These are phyloP conservation scores for Phanerochaete carnosa DNA, from an alignment of 768 basidiomycete genomes.

Conservation along the genomic window DNA sequence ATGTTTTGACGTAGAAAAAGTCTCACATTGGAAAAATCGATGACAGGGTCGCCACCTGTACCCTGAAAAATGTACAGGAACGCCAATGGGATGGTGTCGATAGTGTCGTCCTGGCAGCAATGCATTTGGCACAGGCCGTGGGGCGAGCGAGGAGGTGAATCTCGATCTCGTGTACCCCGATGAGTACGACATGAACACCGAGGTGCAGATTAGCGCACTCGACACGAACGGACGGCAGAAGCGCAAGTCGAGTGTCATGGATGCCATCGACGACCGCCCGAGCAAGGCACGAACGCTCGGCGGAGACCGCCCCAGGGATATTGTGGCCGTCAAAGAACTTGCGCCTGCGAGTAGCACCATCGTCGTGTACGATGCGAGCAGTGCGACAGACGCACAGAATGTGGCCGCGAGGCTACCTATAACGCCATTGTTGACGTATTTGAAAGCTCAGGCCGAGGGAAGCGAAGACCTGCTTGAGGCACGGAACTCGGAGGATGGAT, in stretches of 20 bases:
- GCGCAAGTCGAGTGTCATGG: conserved; percentile 45
- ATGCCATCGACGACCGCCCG: conserved; percentile 35
- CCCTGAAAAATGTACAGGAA: conserved; percentile 61
- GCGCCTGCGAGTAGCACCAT: conserved; percentile 12
- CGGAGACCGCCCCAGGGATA: conserved; percentile 55
- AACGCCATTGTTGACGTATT: conserved; percentile 37
- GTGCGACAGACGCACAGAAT: conserved; percentile 8
- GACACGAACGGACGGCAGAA: conserved; percentile 39
- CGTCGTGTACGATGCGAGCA: conserved; percentile 10
- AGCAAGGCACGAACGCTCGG: conserved; percentile 58
- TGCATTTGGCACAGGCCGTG: not conserved
- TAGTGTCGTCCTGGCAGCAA: conserved; percentile 50
- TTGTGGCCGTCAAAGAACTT: conserved; percentile 55
- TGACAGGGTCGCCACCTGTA: conserved; percentile 52
- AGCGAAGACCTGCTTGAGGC: conserved; percentile 71
- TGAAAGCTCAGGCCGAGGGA: conserved; percentile 56
- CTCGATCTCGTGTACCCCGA: conserved; percentile 6
- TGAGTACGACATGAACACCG: conserved; percentile 44
- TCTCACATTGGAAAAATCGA: conserved; percentile 58
- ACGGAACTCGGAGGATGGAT: conserved; percentile 67
- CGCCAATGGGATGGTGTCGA: conserved; percentile 59
- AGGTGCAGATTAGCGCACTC: conserved; percentile 43
- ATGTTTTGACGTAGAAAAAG: not conserved
- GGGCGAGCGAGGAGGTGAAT: not conserved
- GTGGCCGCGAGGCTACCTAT: conserved; percentile 42